Conservation (phyloP, 768 basidiomycete genomes). For the Sarcodon sp. region DNA sequence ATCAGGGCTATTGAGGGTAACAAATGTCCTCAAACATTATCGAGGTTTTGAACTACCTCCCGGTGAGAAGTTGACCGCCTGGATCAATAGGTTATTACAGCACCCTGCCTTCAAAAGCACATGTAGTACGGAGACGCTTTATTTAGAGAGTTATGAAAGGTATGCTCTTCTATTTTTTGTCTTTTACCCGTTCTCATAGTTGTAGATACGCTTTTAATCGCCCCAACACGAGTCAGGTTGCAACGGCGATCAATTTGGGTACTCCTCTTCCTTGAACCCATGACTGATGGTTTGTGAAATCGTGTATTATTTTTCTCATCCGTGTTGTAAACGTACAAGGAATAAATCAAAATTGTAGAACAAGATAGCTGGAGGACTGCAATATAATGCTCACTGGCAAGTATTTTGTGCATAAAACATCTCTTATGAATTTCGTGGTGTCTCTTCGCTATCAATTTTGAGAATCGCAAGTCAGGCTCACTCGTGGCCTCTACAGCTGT, state of each 20-base stretch:
- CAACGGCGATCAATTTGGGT: constrained; percentile 62
- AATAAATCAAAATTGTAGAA: no score
- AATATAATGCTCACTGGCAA: constrained; percentile 32
- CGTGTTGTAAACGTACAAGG: no score
- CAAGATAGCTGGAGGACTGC: constrained; percentile 32
- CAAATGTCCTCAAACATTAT: constrained; percentile 51
- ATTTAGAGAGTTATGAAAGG: constrained; percentile 56
- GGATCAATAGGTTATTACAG: constrained; percentile 37
- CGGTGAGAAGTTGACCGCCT: constrained; percentile 35
- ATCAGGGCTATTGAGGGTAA: constrained; percentile 60
- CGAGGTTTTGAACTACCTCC: constrained; percentile 48
- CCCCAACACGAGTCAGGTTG: constrained; percentile 66
- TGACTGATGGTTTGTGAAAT: not conserved
- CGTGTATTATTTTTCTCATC: not conserved
- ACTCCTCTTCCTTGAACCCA: constrained; percentile 40
- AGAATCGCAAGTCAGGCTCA: no score
- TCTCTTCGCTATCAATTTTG: no score
- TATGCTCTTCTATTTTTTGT: not conserved
- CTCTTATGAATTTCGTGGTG: no score
- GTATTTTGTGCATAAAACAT: no score
- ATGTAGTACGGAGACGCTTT: constrained; percentile 54
- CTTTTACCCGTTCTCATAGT: not conserved
- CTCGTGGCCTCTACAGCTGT: no score
- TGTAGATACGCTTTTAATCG: constrained; percentile 64
- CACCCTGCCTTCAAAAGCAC: constrained; percentile 57